Percentiles rank a stretch among this genome's conserved stretches.
Evolutionary conservation across 169 alveolate genomes (phyloP).

Genomic region (Eimeria sp.): DNA sequence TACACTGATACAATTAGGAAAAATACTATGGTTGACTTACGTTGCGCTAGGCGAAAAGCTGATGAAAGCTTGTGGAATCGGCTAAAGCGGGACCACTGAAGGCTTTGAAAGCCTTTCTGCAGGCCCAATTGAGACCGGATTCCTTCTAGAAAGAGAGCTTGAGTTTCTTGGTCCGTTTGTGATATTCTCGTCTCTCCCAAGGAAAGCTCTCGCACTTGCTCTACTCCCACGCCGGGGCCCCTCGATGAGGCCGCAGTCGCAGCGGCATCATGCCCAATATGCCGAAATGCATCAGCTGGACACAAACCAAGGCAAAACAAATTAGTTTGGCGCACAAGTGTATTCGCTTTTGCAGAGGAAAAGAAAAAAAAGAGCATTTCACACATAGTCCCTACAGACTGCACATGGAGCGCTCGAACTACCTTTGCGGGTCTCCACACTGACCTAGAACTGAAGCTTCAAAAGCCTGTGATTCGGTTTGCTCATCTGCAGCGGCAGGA

Average conservation of each 20-base stretch:
- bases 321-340: not conserved
- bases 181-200: not conserved
- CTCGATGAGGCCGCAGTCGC: slow-evolving; percentile 10
- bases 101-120: slow-evolving; percentile 24
- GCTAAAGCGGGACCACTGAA: slow-evolving; percentile 25
- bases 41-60: slow-evolving; percentile 50
- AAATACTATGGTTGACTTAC: not conserved
- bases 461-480: not conserved
- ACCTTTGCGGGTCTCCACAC: not conserved
- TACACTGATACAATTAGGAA: not conserved
- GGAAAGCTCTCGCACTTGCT: slow-evolving; percentile 12
- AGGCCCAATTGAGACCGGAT: slow-evolving; percentile 15
- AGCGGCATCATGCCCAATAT: slow-evolving; percentile 49
- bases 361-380: not conserved
- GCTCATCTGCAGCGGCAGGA: slow-evolving; percentile 1
- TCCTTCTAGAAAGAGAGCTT: not conserved
- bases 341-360: not conserved
- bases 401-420: not conserved
- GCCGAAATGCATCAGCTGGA: slow-evolving; percentile 27
- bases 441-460: slow-evolving; percentile 28
- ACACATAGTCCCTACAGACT: not conserved
- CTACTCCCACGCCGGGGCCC: slow-evolving; percentile 28
- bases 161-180: slow-evolving; percentile 10
- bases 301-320: not conserved
- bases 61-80: slow-evolving; percentile 8